Base-by-base conservation (phyloP, 2,329 filamentous ascomycete genomes). In the Trichoderma guizhouense region DNA sequence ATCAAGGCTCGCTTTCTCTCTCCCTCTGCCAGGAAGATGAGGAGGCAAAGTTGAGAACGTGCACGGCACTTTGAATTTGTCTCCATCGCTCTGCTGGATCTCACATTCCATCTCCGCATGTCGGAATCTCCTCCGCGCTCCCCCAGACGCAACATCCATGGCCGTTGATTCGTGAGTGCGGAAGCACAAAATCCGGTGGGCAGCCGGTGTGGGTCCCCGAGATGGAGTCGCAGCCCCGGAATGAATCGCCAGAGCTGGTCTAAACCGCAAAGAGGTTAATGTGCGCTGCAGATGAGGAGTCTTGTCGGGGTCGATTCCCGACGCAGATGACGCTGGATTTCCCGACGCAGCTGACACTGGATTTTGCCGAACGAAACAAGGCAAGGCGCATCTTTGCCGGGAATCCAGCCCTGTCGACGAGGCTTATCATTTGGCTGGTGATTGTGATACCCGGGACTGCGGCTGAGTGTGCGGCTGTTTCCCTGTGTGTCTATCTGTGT, bases 301-400 rank as follows among this genome's bases (percentile, higher is more conserved):
- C 43, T 11, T 57, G 69, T 73, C 72, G 72, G 72, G 51, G 72
- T 73, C 69, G 72, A 69, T 73, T 68, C 72, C 72, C 72, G 72
- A 63, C 60, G 47, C 69, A 30, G 26, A 32, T n/a, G 32, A 21
- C 21, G 21, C 21, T 26, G 61, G 66, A 61, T 34, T 21, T n/a
- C n/a, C 34, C 34, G 36, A 51, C 24, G 36, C 36, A 39, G 36
- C 6, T 39, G 36, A 39, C 15, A 18, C 15, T 39, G 34, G 15
- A 39, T 39, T n/a, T 43, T 43, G 39, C 39, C 39, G 15, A n/a
- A 43, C 39, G 39, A 30, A 69, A 58, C 32, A 28, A 47, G 43
- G 26, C 39, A n/a, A 47, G 43, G 26, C 39, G 6, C 39, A 60
- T 30, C 14, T 9, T 12, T 34, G 15, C 28, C 55, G 57, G 65